A percentile compares a stretch with the other conserved stretches of the same genome.
Conservation (phyloP, 2,329 filamentous ascomycete genomes). For the Cucurbitaria berberidis region DNA sequence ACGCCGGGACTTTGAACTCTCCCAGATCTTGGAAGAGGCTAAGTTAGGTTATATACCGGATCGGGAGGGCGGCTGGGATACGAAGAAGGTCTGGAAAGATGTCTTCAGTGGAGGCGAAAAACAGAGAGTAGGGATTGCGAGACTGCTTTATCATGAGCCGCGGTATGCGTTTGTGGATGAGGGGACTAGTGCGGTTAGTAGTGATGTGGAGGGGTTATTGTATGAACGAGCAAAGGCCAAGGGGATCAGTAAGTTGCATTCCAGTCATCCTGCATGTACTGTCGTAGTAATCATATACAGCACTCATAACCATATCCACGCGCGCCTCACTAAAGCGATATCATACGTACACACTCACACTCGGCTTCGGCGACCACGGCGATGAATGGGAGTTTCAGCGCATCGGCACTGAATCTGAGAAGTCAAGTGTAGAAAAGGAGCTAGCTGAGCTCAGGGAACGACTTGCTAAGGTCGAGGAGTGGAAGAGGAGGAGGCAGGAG, state of each 20-base stretch:
- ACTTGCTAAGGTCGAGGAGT: conserved; percentile 79
- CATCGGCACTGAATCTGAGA: conserved; percentile 92
- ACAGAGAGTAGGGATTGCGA: conserved; percentile 89
- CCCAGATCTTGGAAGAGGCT: conserved; percentile 79
- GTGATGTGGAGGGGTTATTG: conserved; percentile 89
- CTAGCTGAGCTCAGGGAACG: conserved; percentile 81
- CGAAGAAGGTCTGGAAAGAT: conserved; percentile 97
- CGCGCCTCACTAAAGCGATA: conserved; percentile 94
- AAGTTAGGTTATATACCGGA: conserved; percentile 87
- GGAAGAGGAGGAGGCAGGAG: conserved; percentile 77
- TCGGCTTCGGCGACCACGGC: conserved; percentile 81
- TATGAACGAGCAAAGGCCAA: conserved; percentile 93
- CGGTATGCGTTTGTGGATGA: conserved; percentile 94
- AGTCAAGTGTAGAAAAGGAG: conserved; percentile 91
- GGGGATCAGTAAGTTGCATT: conserved; percentile 77
- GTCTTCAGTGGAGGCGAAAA: conserved; percentile 97
- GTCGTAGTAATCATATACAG: conserved; percentile 48
- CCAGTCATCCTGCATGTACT: neutral
- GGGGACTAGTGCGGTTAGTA: conserved; percentile 91
- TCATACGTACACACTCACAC: conserved; percentile 86
- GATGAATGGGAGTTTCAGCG: conserved; percentile 91
- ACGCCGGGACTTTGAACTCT: conserved; percentile 78
- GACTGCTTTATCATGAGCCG: conserved; percentile 92
- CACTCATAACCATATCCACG: conserved; percentile 93
- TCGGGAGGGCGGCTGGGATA: conserved; percentile 95